phyloP scores from a whole-genome alignment of 2,329 filamentous ascomycete species.

The Thyridium curvatum region DNA sequence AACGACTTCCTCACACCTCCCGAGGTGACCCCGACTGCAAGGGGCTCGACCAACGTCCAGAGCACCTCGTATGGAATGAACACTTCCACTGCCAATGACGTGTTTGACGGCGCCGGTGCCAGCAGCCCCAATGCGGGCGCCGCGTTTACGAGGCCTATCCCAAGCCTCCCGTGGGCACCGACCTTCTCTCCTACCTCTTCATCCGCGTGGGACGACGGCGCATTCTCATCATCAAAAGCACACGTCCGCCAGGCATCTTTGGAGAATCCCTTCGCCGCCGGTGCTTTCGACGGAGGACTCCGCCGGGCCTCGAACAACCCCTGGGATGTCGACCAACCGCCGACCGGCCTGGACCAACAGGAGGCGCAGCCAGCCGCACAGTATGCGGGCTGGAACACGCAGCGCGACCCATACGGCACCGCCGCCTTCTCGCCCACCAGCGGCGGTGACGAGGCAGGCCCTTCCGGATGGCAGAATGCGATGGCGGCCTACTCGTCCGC shows the following conservation, averaged over 20 bases:
- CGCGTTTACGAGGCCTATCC: conserved; percentile 26
- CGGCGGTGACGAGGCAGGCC: too few species aligned
- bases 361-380: too few species aligned
- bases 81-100: conserved; percentile 41
- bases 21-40: conserved; percentile 17
- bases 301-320: too few species aligned
- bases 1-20: conserved; percentile 41
- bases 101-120: conserved; percentile 35
- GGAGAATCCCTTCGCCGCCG: too few species aligned
- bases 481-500: too few species aligned
- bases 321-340: too few species aligned
- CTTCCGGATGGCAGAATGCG: too few species aligned
- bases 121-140: conserved; percentile 24
- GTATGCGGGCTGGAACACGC: too few species aligned
- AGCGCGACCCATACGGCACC: too few species aligned
- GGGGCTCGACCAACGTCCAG: conserved; percentile 9
- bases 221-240: conserved; percentile 1
- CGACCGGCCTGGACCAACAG: too few species aligned
- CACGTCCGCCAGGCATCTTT: neutral
- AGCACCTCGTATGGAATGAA: conserved; percentile 52
- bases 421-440: too few species aligned
- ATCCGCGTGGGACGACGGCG: neutral
- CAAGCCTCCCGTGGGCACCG: conserved; percentile 45
- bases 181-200: conserved; percentile 22
- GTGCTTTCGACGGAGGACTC: too few species aligned